Evolutionary conservation across 2,329 filamentous ascomycete species (phyloP), one percentile per base, ranked within the genome.

Genomic region (Cryoendolithus antarcticus): DNA sequence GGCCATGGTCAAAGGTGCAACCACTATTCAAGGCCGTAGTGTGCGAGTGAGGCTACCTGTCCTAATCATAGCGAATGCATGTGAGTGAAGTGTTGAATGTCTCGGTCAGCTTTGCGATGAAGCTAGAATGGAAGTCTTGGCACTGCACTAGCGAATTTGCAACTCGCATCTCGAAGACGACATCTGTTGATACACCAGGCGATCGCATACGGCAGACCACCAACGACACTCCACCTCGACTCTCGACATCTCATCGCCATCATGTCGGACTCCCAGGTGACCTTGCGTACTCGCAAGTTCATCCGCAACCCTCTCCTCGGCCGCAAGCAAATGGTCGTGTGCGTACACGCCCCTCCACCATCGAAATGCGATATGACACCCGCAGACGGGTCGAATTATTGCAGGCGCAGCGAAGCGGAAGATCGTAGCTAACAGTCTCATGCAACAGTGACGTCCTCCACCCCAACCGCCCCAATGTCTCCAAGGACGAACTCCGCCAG

Each of bases 251-350:
- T 38, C 43, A 46, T 54, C 53, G 68, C 62, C 70, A 93, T 71
- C 69, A 94, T 95, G 89, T 83, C 88, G 72, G 83, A 88, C 72
- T 63, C 64, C 51, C 67, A 69, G 60, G 66, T 71, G 52, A 71
- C 67, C 52, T 58, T 71, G 63, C 67, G 91, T 75, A 98, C 91
- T 72, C 89, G 91, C 84, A 96, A 96, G 78, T 98, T 98, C 84
- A 93, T 96, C 74, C 86, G 88, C 76, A 98, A 98, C 81, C 85
- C 91, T 69, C 86, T 98, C 65, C 82, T 98, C 66, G 86, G 82
- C 68, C 84, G 89, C 70, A 94, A 93, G 80, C 89, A 96, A 82
- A 94, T 96, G 86, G 89, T 95, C 72, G 84, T 95, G 89, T 95
- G 53, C 54, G 59, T 61, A 33, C 34, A 40, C 29, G 12, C 34